Evolutionary conservation across 176 grass and related monocot species (phyloP), one percentile per base, ranked within the genome.

Genomic region (Oryza australiensis): DNA sequence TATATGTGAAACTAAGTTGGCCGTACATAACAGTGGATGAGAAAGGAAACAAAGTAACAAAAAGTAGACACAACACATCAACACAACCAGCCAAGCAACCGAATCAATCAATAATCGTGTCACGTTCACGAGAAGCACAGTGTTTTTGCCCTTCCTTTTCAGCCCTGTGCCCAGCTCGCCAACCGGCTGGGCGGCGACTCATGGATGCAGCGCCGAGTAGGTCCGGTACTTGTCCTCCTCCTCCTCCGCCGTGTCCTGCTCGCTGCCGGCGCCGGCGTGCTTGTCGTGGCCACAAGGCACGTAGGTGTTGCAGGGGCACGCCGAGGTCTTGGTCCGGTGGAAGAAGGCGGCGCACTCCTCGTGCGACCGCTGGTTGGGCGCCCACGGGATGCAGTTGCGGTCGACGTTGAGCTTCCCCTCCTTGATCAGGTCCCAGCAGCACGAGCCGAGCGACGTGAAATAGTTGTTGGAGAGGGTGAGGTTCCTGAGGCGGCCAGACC

Each of bases 381-480:
- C 40, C 14, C 68, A 64, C 0, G 76, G 92, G 46, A 98, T 89
- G 84, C 95, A 98, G 70, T 98, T 98, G 49, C 87, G 78, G 7
- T 64, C 89, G 82, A 98, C 90, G 83, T 91, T 87, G 86, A 98
- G 71, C 70, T 66, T 78, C 7, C 84, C 82, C 2, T 66, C 4
- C 74, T 84, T 76, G 80, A 98, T 22, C 12, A 98, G 62, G 8
- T 16, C 64, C 83, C 78, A 85, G 92, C 95, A 98, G 84, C 81
- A 89, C 0, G 74, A 41, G 1, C 88, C 95, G 5, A 98, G 34
- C 26, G 88, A 89, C 26, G 92, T 92, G 78, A 98, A 93, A 90
- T 91, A 98, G 90, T 98, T 98, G 72, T 30, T 82, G 8, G 92
- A 94, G 70, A 98, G 88, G 26, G 92, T 89, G 57, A 98, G 86